A percentile compares a stretch with the other conserved stretches of the same genome.
Conservation (phyloP, 2,329 filamentous ascomycete species). For the Trichoderma oligosporum region DNA sequence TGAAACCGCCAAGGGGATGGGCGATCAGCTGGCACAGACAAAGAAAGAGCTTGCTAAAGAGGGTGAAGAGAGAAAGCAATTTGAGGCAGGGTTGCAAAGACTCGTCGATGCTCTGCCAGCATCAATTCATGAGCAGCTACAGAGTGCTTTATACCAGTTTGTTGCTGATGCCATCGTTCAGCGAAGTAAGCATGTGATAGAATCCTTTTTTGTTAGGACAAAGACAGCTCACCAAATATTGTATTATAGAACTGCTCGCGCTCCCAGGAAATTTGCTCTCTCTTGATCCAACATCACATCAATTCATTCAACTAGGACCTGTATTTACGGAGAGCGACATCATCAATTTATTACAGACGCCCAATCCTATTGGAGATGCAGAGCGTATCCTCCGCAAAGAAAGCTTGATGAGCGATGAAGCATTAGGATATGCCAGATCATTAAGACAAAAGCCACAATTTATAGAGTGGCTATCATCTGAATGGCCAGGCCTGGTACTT, state of each 20-base stretch:
- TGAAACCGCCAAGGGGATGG: background rate
- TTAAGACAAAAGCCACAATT: conserved; percentile 7
- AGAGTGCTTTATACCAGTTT: conserved; percentile 13
- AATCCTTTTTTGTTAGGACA: background rate
- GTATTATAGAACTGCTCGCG: background rate
- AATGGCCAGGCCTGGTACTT: conserved; percentile 3
- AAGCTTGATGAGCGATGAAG: conserved; percentile 15
- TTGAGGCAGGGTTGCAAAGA: conserved; percentile 3
- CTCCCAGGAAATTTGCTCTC: background rate
- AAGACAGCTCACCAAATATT: background rate
- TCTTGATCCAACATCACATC: background rate
- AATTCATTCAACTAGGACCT: background rate
- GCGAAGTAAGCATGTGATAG: background rate
- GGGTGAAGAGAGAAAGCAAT: conserved; percentile 8
- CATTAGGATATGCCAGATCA: background rate
- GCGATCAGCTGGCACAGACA: background rate
- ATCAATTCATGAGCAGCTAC: background rate
- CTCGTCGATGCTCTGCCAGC: background rate
- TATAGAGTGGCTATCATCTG: conserved; percentile 2
- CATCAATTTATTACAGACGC: conserved; percentile 1
- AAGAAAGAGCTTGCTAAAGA: background rate
- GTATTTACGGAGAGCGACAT: background rate
- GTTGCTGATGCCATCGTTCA: conserved; percentile 8
- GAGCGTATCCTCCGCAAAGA: conserved; percentile 15
- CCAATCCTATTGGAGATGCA: conserved; percentile 1